A percentile compares a stretch with the other conserved stretches of the same genome.
phyloP scores from a whole-genome alignment of 2,329 filamentous ascomycete species.

The Pyrenochaeta sp. region DNA sequence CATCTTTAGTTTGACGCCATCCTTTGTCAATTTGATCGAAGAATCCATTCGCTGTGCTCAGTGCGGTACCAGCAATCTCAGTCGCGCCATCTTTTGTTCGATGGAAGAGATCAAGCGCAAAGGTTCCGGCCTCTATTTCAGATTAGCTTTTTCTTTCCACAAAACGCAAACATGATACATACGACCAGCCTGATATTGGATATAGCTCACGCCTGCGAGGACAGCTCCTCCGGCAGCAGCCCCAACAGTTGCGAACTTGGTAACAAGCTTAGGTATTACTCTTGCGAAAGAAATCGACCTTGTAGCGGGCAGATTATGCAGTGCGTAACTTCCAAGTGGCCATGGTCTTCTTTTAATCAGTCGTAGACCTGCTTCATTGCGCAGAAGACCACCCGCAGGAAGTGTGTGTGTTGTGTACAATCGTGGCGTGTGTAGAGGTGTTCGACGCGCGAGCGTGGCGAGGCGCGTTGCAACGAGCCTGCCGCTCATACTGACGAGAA shows the following conservation, averaged over 20 bases:
- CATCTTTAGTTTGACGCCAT: slow-evolving; percentile 84
- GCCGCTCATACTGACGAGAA: slow-evolving; percentile 66
- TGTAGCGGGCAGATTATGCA: slow-evolving; percentile 78
- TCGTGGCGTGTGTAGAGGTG: slow-evolving; percentile 67
- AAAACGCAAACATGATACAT: slow-evolving; percentile 52
- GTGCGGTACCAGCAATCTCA: slow-evolving; percentile 72
- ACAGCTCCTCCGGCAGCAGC: slow-evolving; percentile 91
- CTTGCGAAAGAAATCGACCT: slow-evolving; percentile 73
- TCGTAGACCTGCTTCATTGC: slow-evolving; percentile 45
- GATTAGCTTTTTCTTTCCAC: slow-evolving; percentile 49
- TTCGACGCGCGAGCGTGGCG: slow-evolving; percentile 71
- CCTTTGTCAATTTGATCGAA: slow-evolving; percentile 81
- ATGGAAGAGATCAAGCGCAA: slow-evolving; percentile 77
- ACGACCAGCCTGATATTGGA: slow-evolving; percentile 96
- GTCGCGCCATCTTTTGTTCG: slow-evolving; percentile 75
- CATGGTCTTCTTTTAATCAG: slow-evolving; percentile 67
- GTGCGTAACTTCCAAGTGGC: slow-evolving; percentile 78
- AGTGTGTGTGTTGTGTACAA: slow-evolving; percentile 49
- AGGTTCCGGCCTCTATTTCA: slow-evolving; percentile 74
- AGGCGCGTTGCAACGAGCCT: slow-evolving; percentile 79
- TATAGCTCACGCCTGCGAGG: slow-evolving; percentile 85
- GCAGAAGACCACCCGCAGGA: slow-evolving; percentile 49
- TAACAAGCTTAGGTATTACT: slow-evolving; percentile 81
- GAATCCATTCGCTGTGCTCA: slow-evolving; percentile 76
- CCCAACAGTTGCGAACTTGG: slow-evolving; percentile 87